phyloP scores from a whole-genome alignment of 1,284 basidiomycete species.

The Papiliotrema nemorosa region DNA sequence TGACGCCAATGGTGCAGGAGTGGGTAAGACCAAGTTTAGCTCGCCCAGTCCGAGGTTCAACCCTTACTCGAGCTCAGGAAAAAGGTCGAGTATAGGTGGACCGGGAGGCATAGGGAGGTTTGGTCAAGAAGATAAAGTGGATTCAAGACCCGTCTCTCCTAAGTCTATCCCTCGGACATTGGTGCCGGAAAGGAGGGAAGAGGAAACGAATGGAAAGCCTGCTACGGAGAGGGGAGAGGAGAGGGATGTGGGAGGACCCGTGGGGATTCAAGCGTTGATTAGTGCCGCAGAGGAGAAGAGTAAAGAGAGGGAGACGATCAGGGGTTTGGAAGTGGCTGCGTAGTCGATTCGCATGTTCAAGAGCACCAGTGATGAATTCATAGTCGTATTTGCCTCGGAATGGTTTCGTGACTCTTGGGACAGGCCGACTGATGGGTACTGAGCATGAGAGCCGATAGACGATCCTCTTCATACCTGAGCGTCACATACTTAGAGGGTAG shows the following conservation, averaged over 20 bases:
- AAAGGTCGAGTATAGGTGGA: background rate
- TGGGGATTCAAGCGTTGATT: slow-evolving; percentile 43
- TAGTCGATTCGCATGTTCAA: no score
- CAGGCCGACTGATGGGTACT: no score
- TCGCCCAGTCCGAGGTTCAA: background rate
- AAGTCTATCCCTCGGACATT: background rate
- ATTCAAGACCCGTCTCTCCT: background rate
- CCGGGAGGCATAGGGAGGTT: background rate
- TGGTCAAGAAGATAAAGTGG: background rate
- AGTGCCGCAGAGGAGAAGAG: slow-evolving; percentile 39
- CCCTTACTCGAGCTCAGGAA: background rate
- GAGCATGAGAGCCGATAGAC: no score
- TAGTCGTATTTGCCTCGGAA: no score
- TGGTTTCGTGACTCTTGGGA: no score
- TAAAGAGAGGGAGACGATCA: slow-evolving; percentile 12
- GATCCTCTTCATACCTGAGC: no score
- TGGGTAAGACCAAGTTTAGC: background rate
- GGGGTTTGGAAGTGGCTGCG: background rate
- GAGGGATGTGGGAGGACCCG: slow-evolving; percentile 4
- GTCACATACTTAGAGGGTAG: no score
- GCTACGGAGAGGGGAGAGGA: background rate
- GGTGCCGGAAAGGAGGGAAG: slow-evolving; percentile 3
- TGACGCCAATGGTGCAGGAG: no score
- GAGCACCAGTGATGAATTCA: no score
- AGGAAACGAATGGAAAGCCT: background rate